Percentiles rank a stretch among this genome's conserved stretches.
Evolutionary conservation across 495 filamentous ascomycete species (phyloP).

Genomic region (Endocarpon pusillum): DNA sequence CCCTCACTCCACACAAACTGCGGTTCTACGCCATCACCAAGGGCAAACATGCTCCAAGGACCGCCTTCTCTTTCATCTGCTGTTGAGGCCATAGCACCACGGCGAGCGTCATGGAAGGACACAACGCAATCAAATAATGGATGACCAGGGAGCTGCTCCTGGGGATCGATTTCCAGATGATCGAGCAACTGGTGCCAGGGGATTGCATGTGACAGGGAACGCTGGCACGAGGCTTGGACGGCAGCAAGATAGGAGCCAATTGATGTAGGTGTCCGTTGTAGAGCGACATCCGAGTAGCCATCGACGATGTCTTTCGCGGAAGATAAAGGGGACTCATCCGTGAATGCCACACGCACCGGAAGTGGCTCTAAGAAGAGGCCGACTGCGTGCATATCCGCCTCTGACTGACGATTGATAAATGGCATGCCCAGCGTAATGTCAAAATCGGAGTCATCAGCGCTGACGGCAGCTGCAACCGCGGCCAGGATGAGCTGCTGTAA

Average conservation of each 20-base stretch:
- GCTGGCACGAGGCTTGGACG: conserved; percentile 8
- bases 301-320: conserved; percentile 1
- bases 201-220: conserved; percentile 12
- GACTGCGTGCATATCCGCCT: conserved; percentile 11
- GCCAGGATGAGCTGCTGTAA: conserved; percentile 16
- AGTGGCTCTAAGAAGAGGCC: conserved; percentile 21
- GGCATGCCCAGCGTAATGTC: conserved; percentile 17
- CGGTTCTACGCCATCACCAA: conserved; percentile 6
- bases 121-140: conserved; percentile 18
- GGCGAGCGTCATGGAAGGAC: conserved; percentile 13
- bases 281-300: neutral
- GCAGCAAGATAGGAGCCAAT: conserved; percentile 4
- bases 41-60: neutral
- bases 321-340: conserved; percentile 8
- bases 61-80: neutral
- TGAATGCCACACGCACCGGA: conserved; percentile 17
- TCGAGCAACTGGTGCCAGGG: conserved; percentile 12
- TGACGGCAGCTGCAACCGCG: conserved; percentile 12
- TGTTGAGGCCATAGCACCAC: neutral
- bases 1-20: conserved; percentile 9
- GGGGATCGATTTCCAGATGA: conserved; percentile 7
- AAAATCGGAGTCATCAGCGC: conserved; percentile 1
- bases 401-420: conserved; percentile 13
- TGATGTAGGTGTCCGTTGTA: neutral
- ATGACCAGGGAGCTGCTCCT: conserved; percentile 10